Evolutionary conservation across 129 eudicot species (phyloP).

Genomic region (Chrysanthemum seticuspe): DNA sequence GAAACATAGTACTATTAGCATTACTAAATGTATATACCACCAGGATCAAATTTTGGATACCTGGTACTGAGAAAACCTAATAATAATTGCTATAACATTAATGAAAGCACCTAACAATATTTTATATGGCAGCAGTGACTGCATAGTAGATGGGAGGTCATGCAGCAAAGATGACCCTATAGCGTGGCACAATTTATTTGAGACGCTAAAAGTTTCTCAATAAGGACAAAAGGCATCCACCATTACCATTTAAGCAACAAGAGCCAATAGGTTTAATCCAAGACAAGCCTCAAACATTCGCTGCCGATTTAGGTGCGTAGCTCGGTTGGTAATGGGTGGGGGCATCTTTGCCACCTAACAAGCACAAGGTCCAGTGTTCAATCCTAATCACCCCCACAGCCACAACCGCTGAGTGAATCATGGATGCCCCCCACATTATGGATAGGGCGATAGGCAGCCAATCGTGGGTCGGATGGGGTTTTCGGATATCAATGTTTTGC

Average conservation of each 20-base stretch:
- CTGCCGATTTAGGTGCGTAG: neutral
- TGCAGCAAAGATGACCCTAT: neutral
- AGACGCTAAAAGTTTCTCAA: constrained; percentile 2
- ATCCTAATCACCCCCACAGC: too few relatives aligned
- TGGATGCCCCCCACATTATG: too few relatives aligned
- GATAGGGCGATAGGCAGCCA: too few relatives aligned
- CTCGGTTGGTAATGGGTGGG: neutral
- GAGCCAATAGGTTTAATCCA: neutral
- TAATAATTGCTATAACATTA: neutral
- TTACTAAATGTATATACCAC: neutral
- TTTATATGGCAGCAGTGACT: too few relatives aligned
- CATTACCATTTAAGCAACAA: neutral
- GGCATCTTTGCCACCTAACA: too few relatives aligned
- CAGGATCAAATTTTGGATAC: neutral
- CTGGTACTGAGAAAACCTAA: neutral
- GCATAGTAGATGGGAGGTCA: neutral
- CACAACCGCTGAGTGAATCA: too few relatives aligned
- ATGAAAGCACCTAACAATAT: neutral
- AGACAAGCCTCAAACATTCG: neutral
- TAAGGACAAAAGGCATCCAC: neutral
- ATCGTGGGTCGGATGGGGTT: too few relatives aligned
- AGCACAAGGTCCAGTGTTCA: too few relatives aligned
- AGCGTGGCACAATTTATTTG: neutral
- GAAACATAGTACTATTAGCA: neutral
- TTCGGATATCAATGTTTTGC: too few relatives aligned